phyloP scores from a whole-genome alignment of 2,329 filamentous ascomycete genomes.

The Ophiostoma montium region DNA sequence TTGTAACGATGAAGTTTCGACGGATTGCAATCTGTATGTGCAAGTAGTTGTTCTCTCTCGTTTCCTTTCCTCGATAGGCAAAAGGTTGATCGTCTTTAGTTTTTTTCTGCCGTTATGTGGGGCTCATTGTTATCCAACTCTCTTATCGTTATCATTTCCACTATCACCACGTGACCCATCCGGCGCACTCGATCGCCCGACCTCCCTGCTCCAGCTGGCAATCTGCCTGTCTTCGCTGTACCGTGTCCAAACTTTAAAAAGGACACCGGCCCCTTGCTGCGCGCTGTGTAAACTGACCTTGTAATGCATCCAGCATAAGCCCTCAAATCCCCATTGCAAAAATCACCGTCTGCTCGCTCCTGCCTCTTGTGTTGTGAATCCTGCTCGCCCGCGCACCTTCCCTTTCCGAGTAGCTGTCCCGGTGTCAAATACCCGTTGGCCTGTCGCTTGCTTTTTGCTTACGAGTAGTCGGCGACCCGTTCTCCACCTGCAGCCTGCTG shows the following conservation, averaged over 20 bases:
- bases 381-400: background rate
- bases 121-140: background rate
- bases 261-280: too few species aligned
- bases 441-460: background rate
- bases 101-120: slow-evolving; percentile 3
- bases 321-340: background rate
- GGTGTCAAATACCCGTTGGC: background rate
- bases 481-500: background rate
- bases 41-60: background rate
- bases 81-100: background rate
- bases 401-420: background rate
- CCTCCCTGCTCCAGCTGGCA: background rate
- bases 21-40: background rate
- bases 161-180: background rate
- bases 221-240: background rate
- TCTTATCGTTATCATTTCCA: background rate
- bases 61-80: background rate
- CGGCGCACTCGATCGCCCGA: background rate
- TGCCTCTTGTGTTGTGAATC: background rate
- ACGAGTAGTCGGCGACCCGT: background rate
- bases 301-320: too few species aligned
- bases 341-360: background rate
- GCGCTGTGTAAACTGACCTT: too few species aligned
- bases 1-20: too few species aligned
- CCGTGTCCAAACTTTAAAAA: background rate